phyloP scores from a whole-genome alignment of 129 eudicot genomes.

The Lactuca sativa region DNA sequence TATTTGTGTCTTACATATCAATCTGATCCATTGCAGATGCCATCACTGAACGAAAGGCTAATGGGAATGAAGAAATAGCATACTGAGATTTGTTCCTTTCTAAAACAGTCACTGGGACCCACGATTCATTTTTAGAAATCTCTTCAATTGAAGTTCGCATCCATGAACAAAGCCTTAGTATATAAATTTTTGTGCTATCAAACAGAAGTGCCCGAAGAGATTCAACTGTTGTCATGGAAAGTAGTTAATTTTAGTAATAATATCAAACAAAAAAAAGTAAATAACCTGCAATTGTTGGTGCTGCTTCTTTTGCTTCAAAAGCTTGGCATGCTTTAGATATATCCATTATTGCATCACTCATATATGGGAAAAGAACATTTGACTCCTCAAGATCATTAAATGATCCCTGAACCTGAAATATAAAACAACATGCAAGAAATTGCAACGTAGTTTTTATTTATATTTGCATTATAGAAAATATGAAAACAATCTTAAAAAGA shows the following conservation, averaged over 20 bases:
- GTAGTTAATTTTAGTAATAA: background rate
- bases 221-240: conserved; percentile 52
- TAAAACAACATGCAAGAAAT: background rate
- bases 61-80: conserved; percentile 74
- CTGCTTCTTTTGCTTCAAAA: conserved; percentile 84
- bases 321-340: conserved; percentile 72
- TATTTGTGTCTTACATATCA: conserved; percentile 46
- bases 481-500: background rate
- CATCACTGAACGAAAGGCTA: conserved; percentile 71
- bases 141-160: conserved; percentile 76
- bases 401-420: conserved; percentile 60
- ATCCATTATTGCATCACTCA: conserved; percentile 79
- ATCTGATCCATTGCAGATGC: conserved; percentile 84
- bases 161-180: conserved; percentile 87
- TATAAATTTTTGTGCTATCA: conserved; percentile 68
- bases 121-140: conserved; percentile 66
- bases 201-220: conserved; percentile 59
- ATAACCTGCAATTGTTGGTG: conserved; percentile 69
- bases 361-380: conserved; percentile 61
- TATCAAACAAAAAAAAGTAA: conserved; percentile 5
- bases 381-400: conserved; percentile 78
- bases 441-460: too few relatives aligned
- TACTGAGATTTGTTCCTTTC: conserved; percentile 85
- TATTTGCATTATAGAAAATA: background rate
- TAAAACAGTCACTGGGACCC: conserved; percentile 87